Conservation (phyloP, 192 early-diverging fungal species). For the Coemansia sp. region DNA sequence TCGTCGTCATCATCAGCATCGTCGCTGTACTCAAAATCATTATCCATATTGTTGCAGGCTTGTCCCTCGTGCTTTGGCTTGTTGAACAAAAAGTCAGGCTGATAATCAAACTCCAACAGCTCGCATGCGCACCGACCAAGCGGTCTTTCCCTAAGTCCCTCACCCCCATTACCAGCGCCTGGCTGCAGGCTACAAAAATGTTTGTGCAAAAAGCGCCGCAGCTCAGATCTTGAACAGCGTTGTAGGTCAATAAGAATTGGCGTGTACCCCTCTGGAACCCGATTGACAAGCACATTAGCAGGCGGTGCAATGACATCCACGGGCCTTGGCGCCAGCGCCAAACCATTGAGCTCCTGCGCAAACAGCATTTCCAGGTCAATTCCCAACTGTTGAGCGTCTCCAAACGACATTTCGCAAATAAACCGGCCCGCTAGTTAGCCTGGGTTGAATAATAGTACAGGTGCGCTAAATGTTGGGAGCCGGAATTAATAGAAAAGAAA, state of each 20-base stretch:
- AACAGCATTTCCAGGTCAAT: constrained; percentile 23
- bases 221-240: constrained; percentile 33
- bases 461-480: too few relatives aligned
- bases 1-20: not conserved
- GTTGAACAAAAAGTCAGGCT: constrained; percentile 44
- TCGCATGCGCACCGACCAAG: constrained; percentile 37
- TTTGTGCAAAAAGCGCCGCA: constrained; percentile 36
- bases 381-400: constrained; percentile 22
- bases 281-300: constrained; percentile 32
- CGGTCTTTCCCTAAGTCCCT: constrained; percentile 7
- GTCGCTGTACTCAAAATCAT: not conserved
- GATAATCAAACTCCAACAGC: constrained; percentile 48
- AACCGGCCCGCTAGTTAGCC: too few relatives aligned
- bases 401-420: constrained; percentile 37
- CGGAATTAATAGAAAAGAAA: not conserved
- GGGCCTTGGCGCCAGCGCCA: constrained; percentile 31
- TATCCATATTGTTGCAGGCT: not conserved
- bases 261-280: constrained; percentile 37
- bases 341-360: constrained; percentile 30
- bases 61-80: constrained; percentile 31
- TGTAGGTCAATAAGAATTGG: constrained; percentile 42
- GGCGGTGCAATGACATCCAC: constrained; percentile 17
- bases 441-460: too few relatives aligned
- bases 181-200: constrained; percentile 20
- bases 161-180: not conserved